Evolutionary conservation across 192 early-diverging fungal species (phyloP), one percentile per base, ranked within the genome.

Genomic region (Coemansia sp.): DNA sequence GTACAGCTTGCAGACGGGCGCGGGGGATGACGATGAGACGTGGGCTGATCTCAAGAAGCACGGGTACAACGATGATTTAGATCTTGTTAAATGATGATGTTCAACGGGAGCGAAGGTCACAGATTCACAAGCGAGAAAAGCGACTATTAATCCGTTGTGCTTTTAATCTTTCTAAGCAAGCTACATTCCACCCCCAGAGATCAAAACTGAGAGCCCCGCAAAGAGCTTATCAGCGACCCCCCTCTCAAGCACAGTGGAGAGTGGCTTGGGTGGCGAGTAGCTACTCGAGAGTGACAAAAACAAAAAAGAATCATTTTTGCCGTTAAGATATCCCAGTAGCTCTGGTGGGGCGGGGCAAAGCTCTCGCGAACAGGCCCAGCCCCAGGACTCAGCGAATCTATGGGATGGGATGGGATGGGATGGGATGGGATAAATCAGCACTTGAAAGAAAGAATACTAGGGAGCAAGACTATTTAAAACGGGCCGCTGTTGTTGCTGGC

Each of bases 21-120:
- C 85, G 9, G 81, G 81, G 20, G 88, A 90, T 20, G 85, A 86
- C 16, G 86, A 87, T 38, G 90, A 91, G 76, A 93, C 91, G 20
- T 87, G 89, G 85, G 87, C 85, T 46, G 91, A 93, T 67, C 77
- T 93, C 35, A 79, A 85, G 43, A 89, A 85, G 63, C 88, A 83
- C 63, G 81, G 75, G n/a, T 83, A 78, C 50, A 34, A 78, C 21
- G 64, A 66, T n/a, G 24, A 69, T 1, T 66, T 83, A 13, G 26
- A 63, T 7, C 59, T 71, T 18, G 40, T 39, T 8, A 46, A 28
- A 33, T 34, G 5, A 16, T 11, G 2, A 34, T 76, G 74, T 77
- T 33, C 48, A 36, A 61, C 69, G 69, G 74, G 69, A 76, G 74
- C 74, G 74, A 76, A 76, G 24, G 59, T 18, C 36, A 39, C 20